phyloP scores from a whole-genome alignment of 148 eudicot species.

The Bassia scoparia region DNA sequence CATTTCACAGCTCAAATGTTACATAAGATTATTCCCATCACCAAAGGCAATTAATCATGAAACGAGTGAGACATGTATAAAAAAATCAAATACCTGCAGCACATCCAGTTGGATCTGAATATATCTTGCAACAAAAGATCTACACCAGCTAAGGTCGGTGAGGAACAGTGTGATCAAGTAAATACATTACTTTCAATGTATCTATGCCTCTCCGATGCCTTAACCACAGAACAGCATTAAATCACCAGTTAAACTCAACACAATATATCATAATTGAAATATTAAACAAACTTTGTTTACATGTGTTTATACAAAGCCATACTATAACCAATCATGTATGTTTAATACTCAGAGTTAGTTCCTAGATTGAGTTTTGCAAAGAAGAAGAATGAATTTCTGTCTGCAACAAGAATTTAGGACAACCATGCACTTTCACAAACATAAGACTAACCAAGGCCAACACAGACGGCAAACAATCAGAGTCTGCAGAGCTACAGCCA shows the following conservation, averaged over 20 bases:
- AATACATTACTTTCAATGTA: background rate
- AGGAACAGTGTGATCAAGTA: background rate
- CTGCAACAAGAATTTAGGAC: background rate
- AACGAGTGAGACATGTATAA: background rate
- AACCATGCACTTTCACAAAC: background rate
- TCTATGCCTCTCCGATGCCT: background rate
- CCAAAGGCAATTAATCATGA: too few relatives aligned
- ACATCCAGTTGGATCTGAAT: background rate
- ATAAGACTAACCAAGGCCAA: constrained; percentile 69
- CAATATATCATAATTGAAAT: background rate
- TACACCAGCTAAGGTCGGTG: background rate
- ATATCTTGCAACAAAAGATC: background rate
- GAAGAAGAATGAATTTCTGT: background rate
- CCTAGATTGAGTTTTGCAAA: background rate
- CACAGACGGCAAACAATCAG: constrained; percentile 54
- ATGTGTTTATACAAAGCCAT: background rate
- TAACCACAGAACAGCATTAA: constrained; percentile 15
- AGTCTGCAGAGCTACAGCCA: constrained; percentile 55
- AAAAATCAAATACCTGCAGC: background rate
- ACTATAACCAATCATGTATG: background rate
- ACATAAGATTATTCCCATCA: too few relatives aligned
- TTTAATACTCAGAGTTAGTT: background rate
- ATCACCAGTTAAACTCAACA: background rate
- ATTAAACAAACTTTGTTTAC: background rate
- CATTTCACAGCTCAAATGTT: too few relatives aligned